phyloP scores from a whole-genome alignment of 768 basidiomycete genomes.

The Rhodotorula babjevae region DNA sequence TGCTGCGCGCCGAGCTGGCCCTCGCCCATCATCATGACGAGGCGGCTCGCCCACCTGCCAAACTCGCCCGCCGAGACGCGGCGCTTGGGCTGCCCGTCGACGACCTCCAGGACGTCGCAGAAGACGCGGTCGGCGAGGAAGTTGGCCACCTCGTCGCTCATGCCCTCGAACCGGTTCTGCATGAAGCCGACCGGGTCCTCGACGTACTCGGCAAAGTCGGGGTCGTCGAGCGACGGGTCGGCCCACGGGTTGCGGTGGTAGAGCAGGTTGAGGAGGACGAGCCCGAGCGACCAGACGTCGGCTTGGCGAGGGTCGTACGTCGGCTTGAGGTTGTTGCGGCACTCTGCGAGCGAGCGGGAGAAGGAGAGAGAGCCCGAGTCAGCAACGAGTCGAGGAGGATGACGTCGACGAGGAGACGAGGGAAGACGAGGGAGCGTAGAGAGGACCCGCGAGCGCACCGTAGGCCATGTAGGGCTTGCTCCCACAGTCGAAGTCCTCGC shows the following conservation, averaged over 20 bases:
- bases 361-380: too few species aligned
- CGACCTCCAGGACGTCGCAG: conserved; percentile 56
- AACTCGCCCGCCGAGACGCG: conserved; percentile 78
- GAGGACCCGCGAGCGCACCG: conserved; percentile 55
- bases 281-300: conserved; percentile 97
- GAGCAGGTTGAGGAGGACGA: conserved; percentile 98
- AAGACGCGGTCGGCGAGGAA: conserved; percentile 81
- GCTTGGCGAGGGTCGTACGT: conserved; percentile 90
- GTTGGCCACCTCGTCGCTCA: conserved; percentile 65
- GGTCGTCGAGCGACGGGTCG: conserved; percentile 76
- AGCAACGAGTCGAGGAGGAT: background rate
- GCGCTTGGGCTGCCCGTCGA: conserved; percentile 38
- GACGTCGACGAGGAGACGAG: background rate
- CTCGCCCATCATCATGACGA: conserved; percentile 48
- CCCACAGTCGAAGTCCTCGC: conserved; percentile 95
- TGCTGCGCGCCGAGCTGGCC: conserved; percentile 8
- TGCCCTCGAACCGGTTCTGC: conserved; percentile 74
- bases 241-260: conserved; percentile 99
- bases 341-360: conserved; percentile 57
- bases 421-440: background rate
- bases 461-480: conserved; percentile 99
- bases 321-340: conserved; percentile 93
- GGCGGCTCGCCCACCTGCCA: conserved; percentile 73
- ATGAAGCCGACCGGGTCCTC: conserved; percentile 78
- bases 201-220: conserved; percentile 75